Conservation (phyloP, 2,329 filamentous ascomycete species). For the Botrytis cinerea region DNA sequence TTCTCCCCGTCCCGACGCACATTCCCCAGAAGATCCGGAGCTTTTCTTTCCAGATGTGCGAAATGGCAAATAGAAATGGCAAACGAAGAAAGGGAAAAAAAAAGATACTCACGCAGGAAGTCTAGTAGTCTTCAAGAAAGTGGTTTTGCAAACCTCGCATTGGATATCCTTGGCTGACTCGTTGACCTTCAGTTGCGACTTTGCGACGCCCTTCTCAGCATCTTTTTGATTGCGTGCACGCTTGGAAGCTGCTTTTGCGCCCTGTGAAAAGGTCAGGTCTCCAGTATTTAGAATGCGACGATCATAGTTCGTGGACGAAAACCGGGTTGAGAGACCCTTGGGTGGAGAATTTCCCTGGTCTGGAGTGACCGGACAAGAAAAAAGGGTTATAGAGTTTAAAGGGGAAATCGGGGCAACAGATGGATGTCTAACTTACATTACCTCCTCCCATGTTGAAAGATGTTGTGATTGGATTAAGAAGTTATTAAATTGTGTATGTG, state of each 20-base stretch:
- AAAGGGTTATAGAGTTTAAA: background rate
- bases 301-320: slow-evolving; percentile 11
- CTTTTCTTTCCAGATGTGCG: background rate
- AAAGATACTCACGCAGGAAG: slow-evolving; percentile 60
- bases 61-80: background rate
- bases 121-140: slow-evolving; percentile 77
- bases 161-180: slow-evolving; percentile 73
- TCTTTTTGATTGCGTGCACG: slow-evolving; percentile 71
- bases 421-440: slow-evolving; percentile 24
- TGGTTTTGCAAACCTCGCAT: slow-evolving; percentile 74
- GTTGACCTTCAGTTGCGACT: slow-evolving; percentile 72
- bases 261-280: slow-evolving; percentile 44
- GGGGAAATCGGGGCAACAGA: background rate
- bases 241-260: slow-evolving; percentile 70
- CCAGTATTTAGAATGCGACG: slow-evolving; percentile 12
- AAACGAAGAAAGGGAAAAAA: background rate
- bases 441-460: slow-evolving; percentile 28
- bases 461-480: background rate
- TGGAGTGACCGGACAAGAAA: background rate
- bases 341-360: slow-evolving; percentile 7
- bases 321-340: slow-evolving; percentile 8
- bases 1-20: background rate
- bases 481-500: slow-evolving; percentile 12
- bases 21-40: background rate
- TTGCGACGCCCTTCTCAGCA: slow-evolving; percentile 50